Conservation (phyloP, 2,329 filamentous ascomycete genomes). For the Claviceps monticola region DNA sequence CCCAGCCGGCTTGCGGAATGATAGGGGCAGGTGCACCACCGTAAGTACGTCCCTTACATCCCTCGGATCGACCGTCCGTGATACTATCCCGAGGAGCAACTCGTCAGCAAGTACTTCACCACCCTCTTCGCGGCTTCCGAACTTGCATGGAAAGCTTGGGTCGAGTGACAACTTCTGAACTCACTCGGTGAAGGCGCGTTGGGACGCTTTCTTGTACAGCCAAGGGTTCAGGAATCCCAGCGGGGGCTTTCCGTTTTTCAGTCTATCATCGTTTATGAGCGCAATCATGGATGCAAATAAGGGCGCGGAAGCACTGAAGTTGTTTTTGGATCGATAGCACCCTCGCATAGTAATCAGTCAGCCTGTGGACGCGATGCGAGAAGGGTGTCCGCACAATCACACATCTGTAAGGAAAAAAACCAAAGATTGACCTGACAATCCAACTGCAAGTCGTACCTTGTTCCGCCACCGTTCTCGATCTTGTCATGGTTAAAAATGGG, state of each 20-base stretch:
- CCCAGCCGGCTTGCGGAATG: constrained; percentile 6
- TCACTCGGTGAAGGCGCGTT: constrained; percentile 22
- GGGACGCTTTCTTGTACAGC: constrained; percentile 31
- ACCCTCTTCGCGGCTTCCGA: not conserved
- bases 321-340: no score
- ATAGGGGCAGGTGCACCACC: constrained; percentile 13
- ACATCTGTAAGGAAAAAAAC: not conserved
- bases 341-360: not conserved
- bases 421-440: no score
- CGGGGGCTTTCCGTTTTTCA: constrained; percentile 35
- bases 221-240: constrained; percentile 50
- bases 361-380: no score
- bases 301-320: constrained; percentile 41
- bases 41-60: constrained; percentile 17
- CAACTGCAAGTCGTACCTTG: constrained; percentile 14
- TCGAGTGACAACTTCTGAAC: constrained; percentile 1
- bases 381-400: no score
- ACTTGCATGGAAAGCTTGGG: not conserved
- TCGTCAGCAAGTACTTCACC: constrained; percentile 2
- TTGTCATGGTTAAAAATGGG: constrained; percentile 19
- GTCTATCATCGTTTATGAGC: constrained; percentile 48
- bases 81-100: constrained; percentile 14
- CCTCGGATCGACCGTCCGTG: constrained; percentile 18
- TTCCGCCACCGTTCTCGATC: constrained; percentile 16
- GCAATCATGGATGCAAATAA: constrained; percentile 48